Conservation (phyloP, 2,329 filamentous ascomycete species). For the Fonsecaea nubica region DNA sequence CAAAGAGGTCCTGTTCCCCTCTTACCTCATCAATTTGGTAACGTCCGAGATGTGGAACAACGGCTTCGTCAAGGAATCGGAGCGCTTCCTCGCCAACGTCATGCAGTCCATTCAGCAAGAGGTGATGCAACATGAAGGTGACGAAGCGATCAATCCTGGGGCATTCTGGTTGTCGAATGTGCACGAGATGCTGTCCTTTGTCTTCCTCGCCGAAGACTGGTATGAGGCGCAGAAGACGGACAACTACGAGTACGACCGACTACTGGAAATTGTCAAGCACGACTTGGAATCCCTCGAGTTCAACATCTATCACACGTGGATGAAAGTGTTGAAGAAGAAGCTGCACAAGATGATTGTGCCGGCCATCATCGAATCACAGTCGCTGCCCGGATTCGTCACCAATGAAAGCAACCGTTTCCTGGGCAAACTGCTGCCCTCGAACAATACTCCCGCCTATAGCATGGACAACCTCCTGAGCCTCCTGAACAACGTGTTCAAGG, state of each 20-base stretch:
- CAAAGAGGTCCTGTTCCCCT: slow-evolving; percentile 98
- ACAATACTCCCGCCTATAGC: slow-evolving; percentile 92
- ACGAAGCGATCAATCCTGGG: slow-evolving; percentile 95
- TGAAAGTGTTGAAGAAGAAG: slow-evolving; percentile 99
- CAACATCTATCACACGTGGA: slow-evolving; percentile 99
- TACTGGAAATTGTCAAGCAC: slow-evolving; percentile 98
- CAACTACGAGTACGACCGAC: slow-evolving; percentile 97
- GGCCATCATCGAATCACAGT: slow-evolving; percentile 98
- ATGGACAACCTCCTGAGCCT: slow-evolving; percentile 98
- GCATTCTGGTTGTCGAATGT: slow-evolving; percentile 99
- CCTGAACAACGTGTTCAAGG: slow-evolving; percentile 95
- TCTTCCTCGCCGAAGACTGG: slow-evolving; percentile 99
- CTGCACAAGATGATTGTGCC: slow-evolving; percentile 99
- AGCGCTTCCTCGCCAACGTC: slow-evolving; percentile 97
- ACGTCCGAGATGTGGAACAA: slow-evolving; percentile 99
- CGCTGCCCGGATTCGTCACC: slow-evolving; percentile 95
- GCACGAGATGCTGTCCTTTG: slow-evolving; percentile 99
- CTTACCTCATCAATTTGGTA: slow-evolving; percentile 97
- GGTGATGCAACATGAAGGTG: slow-evolving; percentile 98
- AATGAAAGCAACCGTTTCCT: slow-evolving; percentile 98
- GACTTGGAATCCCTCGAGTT: slow-evolving; percentile 98
- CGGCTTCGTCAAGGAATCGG: slow-evolving; percentile 98
- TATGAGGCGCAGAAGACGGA: slow-evolving; percentile 99
- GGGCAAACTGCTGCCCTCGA: slow-evolving; percentile 91
- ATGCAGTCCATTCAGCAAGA: slow-evolving; percentile 99